A percentile compares a stretch with the other conserved stretches of the same genome.
Conservation (phyloP, 2,329 filamentous ascomycete species). For the Zalaria obscura region DNA sequence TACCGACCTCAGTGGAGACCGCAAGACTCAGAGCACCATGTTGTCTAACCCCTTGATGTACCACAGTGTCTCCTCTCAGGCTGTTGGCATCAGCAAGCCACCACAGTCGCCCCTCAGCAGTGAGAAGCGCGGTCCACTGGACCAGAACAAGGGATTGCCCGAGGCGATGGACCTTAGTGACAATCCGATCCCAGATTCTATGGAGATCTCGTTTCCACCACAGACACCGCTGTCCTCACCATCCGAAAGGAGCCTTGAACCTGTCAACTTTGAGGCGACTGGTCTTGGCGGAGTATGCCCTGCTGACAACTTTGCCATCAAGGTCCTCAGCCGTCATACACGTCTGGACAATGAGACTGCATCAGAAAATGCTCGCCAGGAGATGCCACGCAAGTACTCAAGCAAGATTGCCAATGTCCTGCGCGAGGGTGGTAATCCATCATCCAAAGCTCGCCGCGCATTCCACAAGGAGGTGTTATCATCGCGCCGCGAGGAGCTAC, state of each 20-base stretch:
- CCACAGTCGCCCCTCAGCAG: not conserved
- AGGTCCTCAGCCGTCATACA: slow-evolving; percentile 26
- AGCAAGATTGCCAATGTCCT: slow-evolving; percentile 21
- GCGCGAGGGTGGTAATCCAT: slow-evolving; percentile 4
- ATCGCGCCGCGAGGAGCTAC: slow-evolving; percentile 50
- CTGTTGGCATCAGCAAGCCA: slow-evolving; percentile 13
- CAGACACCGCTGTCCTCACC: slow-evolving; percentile 14
- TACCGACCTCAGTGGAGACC: slow-evolving; percentile 62
- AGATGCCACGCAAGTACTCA: slow-evolving; percentile 8
- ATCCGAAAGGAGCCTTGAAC: slow-evolving; percentile 11
- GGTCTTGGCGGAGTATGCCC: slow-evolving; percentile 48
- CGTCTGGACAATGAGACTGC: slow-evolving; percentile 7
- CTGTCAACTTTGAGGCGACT: slow-evolving; percentile 30
- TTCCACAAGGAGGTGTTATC: slow-evolving; percentile 55
- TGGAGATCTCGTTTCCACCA: slow-evolving; percentile 23
- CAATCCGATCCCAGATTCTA: slow-evolving; percentile 18
- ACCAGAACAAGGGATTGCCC: slow-evolving; percentile 12
- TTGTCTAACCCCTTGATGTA: slow-evolving; percentile 11
- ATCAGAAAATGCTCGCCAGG: slow-evolving; percentile 1
- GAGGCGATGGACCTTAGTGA: slow-evolving; percentile 22
- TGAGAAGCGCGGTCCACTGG: slow-evolving; percentile 19
- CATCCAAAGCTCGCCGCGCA: slow-evolving; percentile 12
- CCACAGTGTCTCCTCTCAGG: slow-evolving; percentile 16
- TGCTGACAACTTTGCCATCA: slow-evolving; percentile 39
- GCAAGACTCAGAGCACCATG: slow-evolving; percentile 10